phyloP scores from a whole-genome alignment of 225 moss, liverwort and hornwort species.

The Neckera pumila region DNA sequence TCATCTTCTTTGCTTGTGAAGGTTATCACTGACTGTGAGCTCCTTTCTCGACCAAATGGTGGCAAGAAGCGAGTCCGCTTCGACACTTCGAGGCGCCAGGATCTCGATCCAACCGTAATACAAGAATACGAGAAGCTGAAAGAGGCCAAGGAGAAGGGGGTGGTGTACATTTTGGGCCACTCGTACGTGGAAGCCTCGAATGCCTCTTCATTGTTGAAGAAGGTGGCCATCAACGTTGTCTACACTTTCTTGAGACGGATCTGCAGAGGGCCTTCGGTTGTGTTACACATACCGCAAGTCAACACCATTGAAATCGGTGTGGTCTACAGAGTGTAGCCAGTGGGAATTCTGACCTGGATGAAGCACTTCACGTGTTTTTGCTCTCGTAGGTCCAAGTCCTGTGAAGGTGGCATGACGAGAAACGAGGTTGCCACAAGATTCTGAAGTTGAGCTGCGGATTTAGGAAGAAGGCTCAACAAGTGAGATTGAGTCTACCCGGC shows the following conservation, averaged over 20 bases:
- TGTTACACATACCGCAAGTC: constrained; percentile 68
- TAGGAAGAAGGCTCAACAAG: not conserved
- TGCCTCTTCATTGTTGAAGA: constrained; percentile 57
- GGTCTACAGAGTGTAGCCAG: constrained; percentile 36
- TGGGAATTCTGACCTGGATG: not conserved
- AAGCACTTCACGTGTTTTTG: not conserved
- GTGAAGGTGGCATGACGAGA: not conserved
- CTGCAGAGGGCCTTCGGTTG: constrained; percentile 46
- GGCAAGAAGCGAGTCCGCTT: constrained; percentile 65
- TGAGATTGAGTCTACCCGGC: not conserved
- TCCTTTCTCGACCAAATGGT: constrained; percentile 3
- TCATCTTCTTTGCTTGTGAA: not conserved
- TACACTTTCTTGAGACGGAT: constrained; percentile 64
- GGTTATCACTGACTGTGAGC: not conserved
- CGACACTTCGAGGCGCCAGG: constrained; percentile 5
- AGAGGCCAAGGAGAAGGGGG: constrained; percentile 65
- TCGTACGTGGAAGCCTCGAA: constrained; percentile 67
- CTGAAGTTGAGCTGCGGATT: not conserved
- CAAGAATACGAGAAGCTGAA: constrained; percentile 46
- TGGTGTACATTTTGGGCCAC: constrained; percentile 77
- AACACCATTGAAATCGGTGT: constrained; percentile 87
- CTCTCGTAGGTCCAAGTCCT: not conserved
- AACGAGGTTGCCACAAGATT: not conserved
- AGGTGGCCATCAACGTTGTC: constrained; percentile 52
- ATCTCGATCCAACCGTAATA: constrained; percentile 4